Evolutionary conservation across 192 early-diverging fungal genomes (phyloP), one percentile per base, ranked within the genome.

Genomic region (Coemansia furcata): DNA sequence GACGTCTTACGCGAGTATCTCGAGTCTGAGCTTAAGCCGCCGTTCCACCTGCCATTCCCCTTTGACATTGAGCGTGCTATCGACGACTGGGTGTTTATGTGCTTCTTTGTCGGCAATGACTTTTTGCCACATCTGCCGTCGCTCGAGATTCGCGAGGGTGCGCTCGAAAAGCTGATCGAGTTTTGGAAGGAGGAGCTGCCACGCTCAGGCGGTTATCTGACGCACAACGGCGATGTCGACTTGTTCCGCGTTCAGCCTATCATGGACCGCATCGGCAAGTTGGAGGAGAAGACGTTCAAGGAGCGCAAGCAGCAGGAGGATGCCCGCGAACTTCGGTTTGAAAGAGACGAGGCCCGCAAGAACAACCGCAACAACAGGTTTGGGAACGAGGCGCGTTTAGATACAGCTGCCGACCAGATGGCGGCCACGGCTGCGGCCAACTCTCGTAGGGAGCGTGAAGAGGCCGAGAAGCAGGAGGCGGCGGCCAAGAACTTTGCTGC

Each of bases 21-120:
- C 4, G 89, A 92, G 64, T 68, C 86, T 37, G 95, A 96, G 44
- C 91, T 99, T 29, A 85, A 85, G 58, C 75, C 94, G 7, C 65
- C 83, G 17, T 63, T 74, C 7, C 74, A 80, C 4, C 76, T 93
- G 21, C 76, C 90, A 2, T 94, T 95, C 64, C 74, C 86, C 6
- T 98, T 92, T 77, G 89, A 97, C 64, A 68, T 99, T 23, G 96
- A 99, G 71, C 72, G 89, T 2, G 90, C 98, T 17, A 90, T 99
- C 72, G 97, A 99, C 68, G 97, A 99, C 77, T 98, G 97, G 89
- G 94, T 98, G 47, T 89, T 99, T 63, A 69, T 99, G 78, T 92
- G 90, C 67, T 98, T 96, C 83, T 99, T 99, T 84, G 95, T 99
- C 17, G 97, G 97, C 54, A 99, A 99, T 76, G 97, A 99, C 77